phyloP scores from a whole-genome alignment of 2,329 filamentous ascomycete genomes.

The Apiospora phragmitis region DNA sequence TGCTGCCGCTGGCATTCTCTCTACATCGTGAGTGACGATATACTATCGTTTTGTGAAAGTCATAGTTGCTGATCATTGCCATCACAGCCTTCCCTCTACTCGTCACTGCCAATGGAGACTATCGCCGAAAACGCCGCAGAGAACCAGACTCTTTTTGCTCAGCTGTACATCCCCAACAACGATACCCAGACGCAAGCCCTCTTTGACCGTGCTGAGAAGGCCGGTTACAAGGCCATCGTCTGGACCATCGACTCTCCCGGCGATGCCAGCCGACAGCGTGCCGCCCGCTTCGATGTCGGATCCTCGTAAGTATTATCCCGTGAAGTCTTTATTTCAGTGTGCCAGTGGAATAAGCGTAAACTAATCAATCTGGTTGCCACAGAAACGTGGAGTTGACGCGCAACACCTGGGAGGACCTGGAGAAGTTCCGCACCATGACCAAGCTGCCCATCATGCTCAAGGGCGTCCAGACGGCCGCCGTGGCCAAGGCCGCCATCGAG shows the following conservation, averaged over 20 bases:
- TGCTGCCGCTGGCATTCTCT: constrained; percentile 46
- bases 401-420: constrained; percentile 28
- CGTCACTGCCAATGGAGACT: constrained; percentile 36
- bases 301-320: constrained; percentile 10
- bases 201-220: constrained; percentile 17
- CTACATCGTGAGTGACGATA: constrained; percentile 40
- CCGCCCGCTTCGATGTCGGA: constrained; percentile 15
- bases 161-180: constrained; percentile 31
- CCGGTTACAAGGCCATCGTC: constrained; percentile 21
- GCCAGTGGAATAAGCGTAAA: background rate
- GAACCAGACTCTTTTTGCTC: constrained; percentile 16
- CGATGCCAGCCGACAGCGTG: constrained; percentile 17
- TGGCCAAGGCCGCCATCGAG: constrained; percentile 29
- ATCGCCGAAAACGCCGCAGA: constrained; percentile 37
- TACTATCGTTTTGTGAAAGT: background rate
- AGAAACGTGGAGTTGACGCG: constrained; percentile 6
- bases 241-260: constrained; percentile 23
- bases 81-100: constrained; percentile 34
- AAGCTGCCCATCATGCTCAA: constrained; percentile 32
- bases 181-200: constrained; percentile 15
- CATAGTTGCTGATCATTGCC: background rate
- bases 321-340: background rate
- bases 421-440: constrained; percentile 22
- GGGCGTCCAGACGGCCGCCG: constrained; percentile 35
- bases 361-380: background rate